phyloP scores from a whole-genome alignment of 225 moss, liverwort and hornwort species.

The Bryoerythrophyllum caledonicum region DNA sequence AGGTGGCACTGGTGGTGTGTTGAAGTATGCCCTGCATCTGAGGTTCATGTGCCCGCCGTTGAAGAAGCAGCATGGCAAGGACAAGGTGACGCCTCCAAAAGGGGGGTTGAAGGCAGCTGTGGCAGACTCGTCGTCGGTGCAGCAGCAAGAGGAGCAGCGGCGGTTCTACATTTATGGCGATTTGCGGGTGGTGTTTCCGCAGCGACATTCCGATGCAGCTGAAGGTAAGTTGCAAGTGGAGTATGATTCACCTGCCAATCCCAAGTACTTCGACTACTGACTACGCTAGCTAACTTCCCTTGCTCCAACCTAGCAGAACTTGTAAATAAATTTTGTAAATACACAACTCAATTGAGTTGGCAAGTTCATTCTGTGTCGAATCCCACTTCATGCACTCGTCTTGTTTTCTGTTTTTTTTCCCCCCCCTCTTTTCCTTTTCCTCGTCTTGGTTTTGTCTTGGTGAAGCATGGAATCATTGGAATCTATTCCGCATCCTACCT shows the following conservation, averaged over 20 bases:
- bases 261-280: conserved; percentile 17
- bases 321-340: conserved; percentile 1
- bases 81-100: conserved; percentile 48
- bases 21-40: conserved; percentile 94
- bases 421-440: no score
- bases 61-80: conserved; percentile 49
- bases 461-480: background rate
- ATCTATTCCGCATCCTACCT: background rate
- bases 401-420: background rate
- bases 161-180: conserved; percentile 96
- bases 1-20: conserved; percentile 51
- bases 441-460: background rate
- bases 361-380: background rate
- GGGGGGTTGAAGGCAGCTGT: conserved; percentile 26
- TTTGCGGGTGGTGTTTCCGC: conserved; percentile 93
- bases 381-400: background rate
- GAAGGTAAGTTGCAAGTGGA: conserved; percentile 67
- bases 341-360: background rate
- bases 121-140: conserved; percentile 28
- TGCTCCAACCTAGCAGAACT: background rate
- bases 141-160: conserved; percentile 55
- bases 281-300: background rate
- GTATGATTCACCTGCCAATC: conserved; percentile 22
- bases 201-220: conserved; percentile 91
- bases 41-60: conserved; percentile 87